These are phyloP conservation scores for Aspergillus pseudoglaucus DNA, from an alignment of 2,329 filamentous ascomycete genomes.

Conservation along the genomic window DNA sequence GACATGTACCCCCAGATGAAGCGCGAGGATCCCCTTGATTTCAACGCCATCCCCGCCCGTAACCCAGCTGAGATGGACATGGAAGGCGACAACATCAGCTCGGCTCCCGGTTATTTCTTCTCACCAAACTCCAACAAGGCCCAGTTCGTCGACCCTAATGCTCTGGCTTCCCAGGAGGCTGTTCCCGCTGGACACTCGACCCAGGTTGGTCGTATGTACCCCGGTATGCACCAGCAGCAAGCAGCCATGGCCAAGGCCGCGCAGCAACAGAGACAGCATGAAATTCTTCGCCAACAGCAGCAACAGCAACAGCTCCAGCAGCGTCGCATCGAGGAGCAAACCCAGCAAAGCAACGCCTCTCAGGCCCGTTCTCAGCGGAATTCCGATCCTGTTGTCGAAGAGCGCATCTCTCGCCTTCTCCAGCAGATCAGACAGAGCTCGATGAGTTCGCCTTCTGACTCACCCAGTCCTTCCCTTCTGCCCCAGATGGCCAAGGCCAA, in stretches of 20 bases:
- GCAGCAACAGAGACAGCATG: conserved; percentile 59
- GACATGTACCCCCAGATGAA: conserved; percentile 46
- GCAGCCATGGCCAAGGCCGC: conserved; percentile 70
- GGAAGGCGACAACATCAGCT: conserved; percentile 61
- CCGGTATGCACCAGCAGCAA: conserved; percentile 86
- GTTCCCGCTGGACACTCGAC: conserved; percentile 45
- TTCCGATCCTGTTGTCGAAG: conserved; percentile 69
- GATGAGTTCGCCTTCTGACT: conserved; percentile 48
- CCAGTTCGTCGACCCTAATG: conserved; percentile 67
- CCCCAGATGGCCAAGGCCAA: conserved; percentile 65
- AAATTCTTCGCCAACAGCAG: conserved; percentile 54
- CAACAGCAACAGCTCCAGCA: conserved; percentile 45
- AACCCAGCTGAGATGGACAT: conserved; percentile 56
- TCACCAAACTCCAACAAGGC: conserved; percentile 39
- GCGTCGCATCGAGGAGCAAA: conserved; percentile 22
- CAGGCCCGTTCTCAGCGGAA: conserved; percentile 30
- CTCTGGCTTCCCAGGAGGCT: conserved; percentile 59
- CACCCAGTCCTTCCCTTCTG: conserved; percentile 31
- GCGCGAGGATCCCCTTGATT: conserved; percentile 53
- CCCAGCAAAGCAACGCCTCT: conserved; percentile 17
- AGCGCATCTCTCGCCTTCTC: conserved; percentile 87
- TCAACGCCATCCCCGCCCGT: conserved; percentile 57
- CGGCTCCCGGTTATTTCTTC: conserved; percentile 61
- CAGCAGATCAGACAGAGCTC: conserved; percentile 83
- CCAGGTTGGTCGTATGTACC: conserved; percentile 70